Conservation (phyloP, 192 early-diverging fungal genomes). For the Chytriomyces sp. region DNA sequence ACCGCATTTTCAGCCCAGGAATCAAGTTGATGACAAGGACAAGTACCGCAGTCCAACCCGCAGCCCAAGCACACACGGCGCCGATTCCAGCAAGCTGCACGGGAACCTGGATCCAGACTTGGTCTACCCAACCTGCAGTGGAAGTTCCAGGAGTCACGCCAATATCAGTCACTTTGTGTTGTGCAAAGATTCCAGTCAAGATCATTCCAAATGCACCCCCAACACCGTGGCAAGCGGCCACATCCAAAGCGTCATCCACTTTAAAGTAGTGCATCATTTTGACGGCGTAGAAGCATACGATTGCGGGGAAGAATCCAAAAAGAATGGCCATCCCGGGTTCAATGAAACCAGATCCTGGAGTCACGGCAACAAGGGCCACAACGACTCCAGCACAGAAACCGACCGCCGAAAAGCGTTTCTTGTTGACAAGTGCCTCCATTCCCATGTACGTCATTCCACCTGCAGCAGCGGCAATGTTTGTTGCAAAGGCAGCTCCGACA, state of each 20-base stretch:
- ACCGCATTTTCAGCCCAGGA: conserved; percentile 70
- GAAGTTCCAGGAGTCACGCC: conserved; percentile 52
- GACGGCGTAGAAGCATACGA: conserved; percentile 22
- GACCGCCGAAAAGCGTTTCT: conserved; percentile 82
- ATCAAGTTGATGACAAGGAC: conserved; percentile 73
- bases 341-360: conserved; percentile 91
- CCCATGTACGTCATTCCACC: conserved; percentile 83
- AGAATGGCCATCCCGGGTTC: conserved; percentile 69
- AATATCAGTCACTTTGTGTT: conserved; percentile 69
- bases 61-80: conserved; percentile 75
- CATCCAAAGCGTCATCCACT: conserved; percentile 69
- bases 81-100: conserved; percentile 77
- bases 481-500: conserved; percentile 84
- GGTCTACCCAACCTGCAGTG: conserved; percentile 78
- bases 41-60: conserved; percentile 76
- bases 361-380: conserved; percentile 90
- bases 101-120: conserved; percentile 79
- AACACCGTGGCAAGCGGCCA: conserved; percentile 85
- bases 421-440: conserved; percentile 71
- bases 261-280: conserved; percentile 4
- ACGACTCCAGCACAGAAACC: conserved; percentile 97
- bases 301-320: conserved; percentile 2
- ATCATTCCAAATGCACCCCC: conserved; percentile 83
- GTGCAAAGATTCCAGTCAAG: conserved; percentile 87
- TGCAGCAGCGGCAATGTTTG: conserved; percentile 83